These are phyloP conservation scores for Dothideomycetidae sp. DNA, from an alignment of 2,329 filamentous ascomycete genomes.

Conservation along the genomic window DNA sequence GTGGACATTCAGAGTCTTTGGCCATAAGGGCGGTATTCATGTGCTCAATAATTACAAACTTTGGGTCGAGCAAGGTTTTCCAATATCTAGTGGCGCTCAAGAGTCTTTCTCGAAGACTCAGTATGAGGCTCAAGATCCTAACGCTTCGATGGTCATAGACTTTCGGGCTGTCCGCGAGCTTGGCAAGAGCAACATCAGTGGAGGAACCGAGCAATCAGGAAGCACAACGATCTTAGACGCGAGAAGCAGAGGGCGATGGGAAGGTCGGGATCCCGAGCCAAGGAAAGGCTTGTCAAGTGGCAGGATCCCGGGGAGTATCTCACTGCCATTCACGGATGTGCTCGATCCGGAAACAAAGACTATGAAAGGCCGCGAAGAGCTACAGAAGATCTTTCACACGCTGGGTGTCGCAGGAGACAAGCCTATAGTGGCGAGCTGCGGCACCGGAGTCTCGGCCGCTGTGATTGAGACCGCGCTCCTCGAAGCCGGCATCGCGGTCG, in stretches of 20 bases:
- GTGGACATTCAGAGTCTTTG: conserved; percentile 86
- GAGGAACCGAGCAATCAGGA: conserved; percentile 70
- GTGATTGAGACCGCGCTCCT: conserved; percentile 77
- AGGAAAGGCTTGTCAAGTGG: conserved; percentile 70
- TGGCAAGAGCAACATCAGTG: conserved; percentile 62
- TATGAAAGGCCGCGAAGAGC: conserved; percentile 55
- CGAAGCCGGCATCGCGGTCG: conserved; percentile 59
- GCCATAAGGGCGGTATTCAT: conserved; percentile 66
- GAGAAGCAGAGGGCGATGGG: conserved; percentile 63
- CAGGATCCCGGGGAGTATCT: conserved; percentile 81
- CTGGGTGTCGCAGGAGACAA: conserved; percentile 66
- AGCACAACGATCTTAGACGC: conserved; percentile 57
- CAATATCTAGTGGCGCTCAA: conserved; percentile 63
- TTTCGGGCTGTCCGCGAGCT: conserved; percentile 76
- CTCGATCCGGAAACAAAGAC: conserved; percentile 74
- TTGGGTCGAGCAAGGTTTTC: conserved; percentile 76
- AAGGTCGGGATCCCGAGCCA: conserved; percentile 72
- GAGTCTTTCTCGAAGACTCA: conserved; percentile 31
- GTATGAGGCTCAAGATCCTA: conserved; percentile 32
- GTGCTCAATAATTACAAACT: conserved; percentile 88
- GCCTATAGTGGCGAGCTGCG: conserved; percentile 77
- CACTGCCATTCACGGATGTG: conserved; percentile 63
- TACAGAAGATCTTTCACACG: conserved; percentile 62
- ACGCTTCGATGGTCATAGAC: conserved; percentile 51
- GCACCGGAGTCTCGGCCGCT: conserved; percentile 86